Base-by-base conservation (phyloP, 2,329 filamentous ascomycete species). In the Seiridium unicorne region DNA sequence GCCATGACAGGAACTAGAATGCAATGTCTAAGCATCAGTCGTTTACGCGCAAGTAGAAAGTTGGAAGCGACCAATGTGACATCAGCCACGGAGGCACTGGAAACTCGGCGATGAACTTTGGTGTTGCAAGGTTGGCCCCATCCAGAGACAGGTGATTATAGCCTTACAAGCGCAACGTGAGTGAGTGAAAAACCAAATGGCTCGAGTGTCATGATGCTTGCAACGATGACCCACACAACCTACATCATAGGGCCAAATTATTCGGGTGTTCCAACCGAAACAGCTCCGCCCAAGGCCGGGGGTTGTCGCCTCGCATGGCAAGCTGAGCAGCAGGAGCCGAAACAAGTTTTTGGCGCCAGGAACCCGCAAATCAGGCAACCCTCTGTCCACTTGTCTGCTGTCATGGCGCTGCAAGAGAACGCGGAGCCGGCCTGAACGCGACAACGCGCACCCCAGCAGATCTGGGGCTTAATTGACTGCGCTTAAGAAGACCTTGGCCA, bases 271-370 rank as follows among this genome's bases (percentile, higher is more conserved):
- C 7, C 49, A 51, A 35, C 49, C 49, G 49, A 36, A 51, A 18
- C 9, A 32, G 49, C 49, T 51, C 49, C 49, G 49, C 49, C 31
- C n/a, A 51, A 35, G 31, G 7, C 42, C 51, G 44, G 51, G 49
- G 32, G n/a, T 32, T 7, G 38, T 8, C 7, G 13, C 7, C 38
- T 13, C 38, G 38, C 1, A 42, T 42, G 38, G 13, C 38, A 13
- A 42, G 7, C 38, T 42, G n/a, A n/a, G 8, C 49, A 35, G n/a
- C 32, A 32, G 31, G 49, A 53, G 34, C 49, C 51, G 18, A 55
- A 55, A 44, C 51, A n/a, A 44, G 51, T 55, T 55, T 55, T 44
- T 55, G 36, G 34, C 36, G 38, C 44, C 51, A 55, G 40, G 26
- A 46, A 57, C 35, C 9, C 54, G 42, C 44, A 48, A 47, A 57